Conservation (phyloP, 768 basidiomycete species). For the Ramaria sp. region DNA sequence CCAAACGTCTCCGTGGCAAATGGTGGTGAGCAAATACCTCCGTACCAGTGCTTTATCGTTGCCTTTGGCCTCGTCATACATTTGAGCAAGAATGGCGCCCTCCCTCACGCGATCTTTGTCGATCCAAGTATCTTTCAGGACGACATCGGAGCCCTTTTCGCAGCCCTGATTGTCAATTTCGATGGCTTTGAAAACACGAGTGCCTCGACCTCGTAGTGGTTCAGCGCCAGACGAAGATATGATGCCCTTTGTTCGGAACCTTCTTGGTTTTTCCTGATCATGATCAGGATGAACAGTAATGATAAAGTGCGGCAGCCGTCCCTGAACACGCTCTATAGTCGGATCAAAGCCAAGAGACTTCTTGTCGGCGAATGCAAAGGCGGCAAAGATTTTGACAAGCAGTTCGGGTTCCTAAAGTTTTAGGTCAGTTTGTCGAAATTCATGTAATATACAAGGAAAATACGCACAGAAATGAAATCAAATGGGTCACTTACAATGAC, state of each 20-base stretch:
- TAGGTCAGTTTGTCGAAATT: too few relatives aligned
- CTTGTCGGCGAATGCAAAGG: too few relatives aligned
- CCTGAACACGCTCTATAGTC: too few relatives aligned
- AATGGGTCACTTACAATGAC: constrained; percentile 13
- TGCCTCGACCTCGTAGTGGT: constrained; percentile 8
- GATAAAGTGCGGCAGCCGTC: too few relatives aligned
- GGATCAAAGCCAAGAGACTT: too few relatives aligned
- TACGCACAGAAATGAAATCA: constrained; percentile 11
- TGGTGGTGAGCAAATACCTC: not conserved
- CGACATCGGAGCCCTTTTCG: not conserved
- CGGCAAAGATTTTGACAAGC: too few relatives aligned
- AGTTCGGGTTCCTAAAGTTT: too few relatives aligned
- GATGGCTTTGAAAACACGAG: constrained; percentile 13
- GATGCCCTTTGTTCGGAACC: too few relatives aligned
- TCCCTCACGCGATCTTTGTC: constrained; percentile 9
- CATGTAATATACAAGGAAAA: too few relatives aligned
- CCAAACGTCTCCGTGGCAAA: not conserved
- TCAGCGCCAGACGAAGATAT: not conserved
- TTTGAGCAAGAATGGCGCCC: not conserved
- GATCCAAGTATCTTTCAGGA: constrained; percentile 12
- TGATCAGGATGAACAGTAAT: too few relatives aligned
- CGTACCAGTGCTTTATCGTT: not conserved
- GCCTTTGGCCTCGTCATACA: not conserved
- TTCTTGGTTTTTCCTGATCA: too few relatives aligned
- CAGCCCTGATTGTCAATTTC: not conserved